These are phyloP conservation scores for Rhamnella rubrinervis DNA, from an alignment of 331 rosid genomes.

Conservation along the genomic window DNA sequence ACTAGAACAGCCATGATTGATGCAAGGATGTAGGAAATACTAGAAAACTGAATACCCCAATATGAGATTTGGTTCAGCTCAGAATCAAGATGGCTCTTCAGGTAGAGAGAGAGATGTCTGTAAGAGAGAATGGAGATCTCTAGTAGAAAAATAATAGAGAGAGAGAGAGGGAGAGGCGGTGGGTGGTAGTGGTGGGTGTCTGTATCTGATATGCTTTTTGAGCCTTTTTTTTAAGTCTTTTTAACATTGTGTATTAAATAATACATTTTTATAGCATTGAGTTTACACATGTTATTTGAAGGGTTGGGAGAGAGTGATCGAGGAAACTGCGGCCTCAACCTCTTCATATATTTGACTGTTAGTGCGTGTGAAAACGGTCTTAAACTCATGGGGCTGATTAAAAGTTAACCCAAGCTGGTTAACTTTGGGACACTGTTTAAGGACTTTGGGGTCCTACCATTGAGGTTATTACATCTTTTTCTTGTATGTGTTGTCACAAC, in stretches of 20 bases:
- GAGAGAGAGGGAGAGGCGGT: slow-evolving; percentile 10
- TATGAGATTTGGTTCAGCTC: slow-evolving; percentile 8
- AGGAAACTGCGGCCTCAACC: slow-evolving; percentile 38
- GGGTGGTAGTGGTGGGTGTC: slow-evolving; percentile 26
- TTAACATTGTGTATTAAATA: slow-evolving; percentile 9
- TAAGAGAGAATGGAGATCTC: slow-evolving; percentile 35
- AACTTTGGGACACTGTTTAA: neutral
- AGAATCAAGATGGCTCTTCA: neutral
- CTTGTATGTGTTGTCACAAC: slow-evolving; percentile 10
- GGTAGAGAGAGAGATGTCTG: neutral
- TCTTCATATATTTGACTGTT: slow-evolving; percentile 12
- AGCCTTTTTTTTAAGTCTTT: slow-evolving; percentile 21
- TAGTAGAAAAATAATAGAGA: slow-evolving; percentile 27
- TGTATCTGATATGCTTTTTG: slow-evolving; percentile 7
- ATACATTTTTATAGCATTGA: neutral
- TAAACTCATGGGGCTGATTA: slow-evolving; percentile 45
- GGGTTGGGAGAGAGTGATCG: slow-evolving; percentile 15
- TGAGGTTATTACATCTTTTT: neutral
- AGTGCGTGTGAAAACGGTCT: slow-evolving; percentile 52
- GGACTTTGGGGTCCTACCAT: slow-evolving; percentile 8
- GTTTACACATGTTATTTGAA: neutral
- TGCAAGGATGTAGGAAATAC: neutral
- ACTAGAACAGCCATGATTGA: slow-evolving; percentile 59
- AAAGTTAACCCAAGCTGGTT: slow-evolving; percentile 34
- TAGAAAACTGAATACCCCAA: neutral